phyloP scores from a whole-genome alignment of 2,329 filamentous ascomycete genomes.

The Chrysoporthe cubensis region DNA sequence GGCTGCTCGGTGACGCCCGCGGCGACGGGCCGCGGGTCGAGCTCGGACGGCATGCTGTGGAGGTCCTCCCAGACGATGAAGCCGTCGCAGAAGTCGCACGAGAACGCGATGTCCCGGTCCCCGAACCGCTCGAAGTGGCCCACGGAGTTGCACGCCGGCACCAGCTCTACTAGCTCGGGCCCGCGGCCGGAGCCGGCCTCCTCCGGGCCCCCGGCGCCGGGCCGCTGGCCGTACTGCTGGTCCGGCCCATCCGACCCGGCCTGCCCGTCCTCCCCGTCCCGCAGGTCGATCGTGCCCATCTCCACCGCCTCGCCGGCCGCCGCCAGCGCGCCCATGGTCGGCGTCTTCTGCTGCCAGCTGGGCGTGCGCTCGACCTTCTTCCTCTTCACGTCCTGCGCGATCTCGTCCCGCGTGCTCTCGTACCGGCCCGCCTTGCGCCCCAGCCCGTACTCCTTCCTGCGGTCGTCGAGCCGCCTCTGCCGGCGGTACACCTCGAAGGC shows the following conservation, averaged over 20 bases:
- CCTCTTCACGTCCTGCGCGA: slow-evolving; percentile 30
- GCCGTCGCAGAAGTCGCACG: slow-evolving; percentile 66
- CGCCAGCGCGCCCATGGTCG: slow-evolving; percentile 22
- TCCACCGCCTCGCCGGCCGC: slow-evolving; percentile 24
- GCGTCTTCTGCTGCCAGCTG: slow-evolving; percentile 28
- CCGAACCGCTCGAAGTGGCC: slow-evolving; percentile 62
- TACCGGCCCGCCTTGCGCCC: slow-evolving; percentile 29
- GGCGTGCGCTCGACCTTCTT: slow-evolving; percentile 12
- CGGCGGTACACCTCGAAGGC: slow-evolving; percentile 58
- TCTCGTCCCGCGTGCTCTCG: slow-evolving; percentile 24
- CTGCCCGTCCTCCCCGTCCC: slow-evolving; percentile 13
- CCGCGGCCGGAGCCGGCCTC: slow-evolving; percentile 30
- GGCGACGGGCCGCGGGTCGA: slow-evolving; percentile 37
- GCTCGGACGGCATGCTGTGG: slow-evolving; percentile 53
- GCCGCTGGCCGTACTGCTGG: slow-evolving; percentile 23
- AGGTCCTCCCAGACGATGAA: slow-evolving; percentile 63
- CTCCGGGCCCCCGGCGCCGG: slow-evolving; percentile 13
- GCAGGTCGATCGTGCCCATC: slow-evolving; percentile 24
- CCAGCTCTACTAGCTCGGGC: slow-evolving; percentile 50
- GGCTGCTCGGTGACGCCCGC: slow-evolving; percentile 36
- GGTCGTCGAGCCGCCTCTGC: slow-evolving; percentile 43
- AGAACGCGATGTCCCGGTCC: slow-evolving; percentile 58
- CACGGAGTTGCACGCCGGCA: slow-evolving; percentile 52
- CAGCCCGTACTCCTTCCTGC: slow-evolving; percentile 40
- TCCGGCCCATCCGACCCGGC: slow-evolving; percentile 10